Base-by-base conservation (phyloP, 2,329 filamentous ascomycete species). In the Trichoderma cornu-damae region DNA sequence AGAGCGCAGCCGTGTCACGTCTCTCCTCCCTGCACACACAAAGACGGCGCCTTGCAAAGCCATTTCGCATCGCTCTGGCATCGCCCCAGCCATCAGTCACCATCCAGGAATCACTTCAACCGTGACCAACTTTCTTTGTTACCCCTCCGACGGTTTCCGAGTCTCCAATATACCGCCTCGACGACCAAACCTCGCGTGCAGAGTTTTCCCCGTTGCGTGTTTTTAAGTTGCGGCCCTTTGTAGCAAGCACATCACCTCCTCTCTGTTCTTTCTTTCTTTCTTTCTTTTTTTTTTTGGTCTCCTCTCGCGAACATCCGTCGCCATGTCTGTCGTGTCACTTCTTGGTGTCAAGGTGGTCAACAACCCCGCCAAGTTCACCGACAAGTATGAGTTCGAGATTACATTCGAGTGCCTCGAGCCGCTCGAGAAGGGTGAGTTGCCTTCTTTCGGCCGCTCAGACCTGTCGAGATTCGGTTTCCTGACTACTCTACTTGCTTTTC, bases 401-500 rank as follows among this genome's bases (percentile, higher is more conserved):
- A 99, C 94, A 16, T 99, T 99, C 62, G 94, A 99, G 75, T 97
- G 94, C 69, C 84, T 97, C 22, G 94, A 99, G 78, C 84, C 88
- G 65, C 83, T 99, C 37, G 89, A 96, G 72, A 96, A 96, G 76
- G 92, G 91, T 92, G 73, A 30, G 73, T 62, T 20, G 35, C 6
- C 12, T 16, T 30, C 14, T 16, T 38, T 11, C 35, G n/a, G 26
- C 6, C 34, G 7, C 32, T 22, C 7, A n/a, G 3, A 22, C n/a
- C 16, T 26, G 7, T 38, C 30, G 7, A 8, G 12, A 16, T 52
- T 14, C n/a, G 14, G 44, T 57, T 26, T 37, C 51, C 64, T 69
- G 61, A 66, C 58, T 30, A 60, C 65, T 57, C 58, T 30, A 60
- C 65, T 57, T 22, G 43, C 20, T 50, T 43, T n/a, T n/a, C n/a